Base-by-base conservation (phyloP, 306 rosid species). In the Fragaria iinumae region DNA sequence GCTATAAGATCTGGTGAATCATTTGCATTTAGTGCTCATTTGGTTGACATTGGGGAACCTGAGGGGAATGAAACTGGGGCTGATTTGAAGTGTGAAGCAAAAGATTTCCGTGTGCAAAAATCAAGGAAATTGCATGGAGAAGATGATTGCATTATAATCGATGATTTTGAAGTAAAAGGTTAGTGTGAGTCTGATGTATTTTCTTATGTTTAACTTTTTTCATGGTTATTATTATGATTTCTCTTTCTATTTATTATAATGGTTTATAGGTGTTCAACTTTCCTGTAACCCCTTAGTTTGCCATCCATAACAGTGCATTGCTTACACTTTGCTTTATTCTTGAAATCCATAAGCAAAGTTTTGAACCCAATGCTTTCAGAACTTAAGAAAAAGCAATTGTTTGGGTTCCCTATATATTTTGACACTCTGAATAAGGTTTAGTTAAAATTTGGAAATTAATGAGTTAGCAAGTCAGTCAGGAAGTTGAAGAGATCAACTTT, bases 21-120 rank as follows among this genome's bases (percentile, higher is more conserved):
- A 55, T 71, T 88, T 52, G 27, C 79, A 64, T 90, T 92, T 74
- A 86, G 69, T 84, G 83, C 89, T 59, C 91, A 92, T 90, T 82
- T 90, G 79, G 88, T 88, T 76, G 89, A 90, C 44, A 84, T 87
- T 23, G 92, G 92, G 80, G 93, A 88, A 73, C 87, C 82, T 57
- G 86, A 82, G 74, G 87, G 82, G 67, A 72, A 77, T 71, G 83
- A 84, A 71, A 76, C 82, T 77, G 67, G 32, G 41, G 66, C 41
- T 68, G 79, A 87, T 80, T 67, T 70, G 67, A 85, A 76, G 44
- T 76, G 71, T 70, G 71, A 57, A 80, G 67, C 43, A 71, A 84
- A 63, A 43, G 52, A 59, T 71, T 76, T 75, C 50, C 23, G 74
- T 65, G 73, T 72, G 76, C 79, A 77, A 78, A 86, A 80, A 75